Base-by-base conservation (phyloP, 345 rosid genomes). In the Syzygium aromaticum region DNA sequence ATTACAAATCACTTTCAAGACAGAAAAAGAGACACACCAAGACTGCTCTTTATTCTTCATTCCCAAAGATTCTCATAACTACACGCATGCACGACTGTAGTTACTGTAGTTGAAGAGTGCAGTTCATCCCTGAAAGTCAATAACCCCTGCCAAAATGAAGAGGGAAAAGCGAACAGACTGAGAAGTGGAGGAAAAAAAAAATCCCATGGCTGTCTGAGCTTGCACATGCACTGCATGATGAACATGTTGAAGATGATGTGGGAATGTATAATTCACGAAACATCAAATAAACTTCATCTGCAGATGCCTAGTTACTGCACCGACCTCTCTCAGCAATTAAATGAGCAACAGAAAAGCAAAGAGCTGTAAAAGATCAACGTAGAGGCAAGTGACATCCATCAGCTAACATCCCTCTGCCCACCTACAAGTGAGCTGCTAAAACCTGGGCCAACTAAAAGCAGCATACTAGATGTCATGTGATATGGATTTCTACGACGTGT, bases 111-210 rank as follows among this genome's bases (percentile, higher is more conserved):
- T 83, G 51, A 28, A 28, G 77, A 40, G 30, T 64, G 77, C 77
- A 53, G 61, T 84, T 89, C 84, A 94, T 17, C 91, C 96, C 89
- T 94, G 95, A 53, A 94, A 91, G 57, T 94, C 94, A n/a, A 93
- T 92, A 27, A 93, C 53, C 59, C 96, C 95, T 93, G 90, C 86
- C 89, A 27, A 56, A 21, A 56, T 49, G 85, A 33, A 12, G n/a
- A 52, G 13, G 28, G 11, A 22, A 57, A 16, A 85, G 28, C 22
- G 3, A 22, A 23, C 43, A 3, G 33, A 85, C 22, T 49, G 33
- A 40, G 53, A 46, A 27, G 43, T 61, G 22, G 9, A 10, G 53
- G 21, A 8, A 16, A 16, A 2, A 85, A 53, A 27, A 17, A 11
- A 46, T 5, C 43, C 56, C n/a, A 49, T 10, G 12, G 46, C 7